A percentile compares a stretch with the other conserved stretches of the same genome.
These are phyloP conservation scores for Cucumis variabilis DNA, from an alignment of 331 rosid genomes.

Conservation along the genomic window DNA sequence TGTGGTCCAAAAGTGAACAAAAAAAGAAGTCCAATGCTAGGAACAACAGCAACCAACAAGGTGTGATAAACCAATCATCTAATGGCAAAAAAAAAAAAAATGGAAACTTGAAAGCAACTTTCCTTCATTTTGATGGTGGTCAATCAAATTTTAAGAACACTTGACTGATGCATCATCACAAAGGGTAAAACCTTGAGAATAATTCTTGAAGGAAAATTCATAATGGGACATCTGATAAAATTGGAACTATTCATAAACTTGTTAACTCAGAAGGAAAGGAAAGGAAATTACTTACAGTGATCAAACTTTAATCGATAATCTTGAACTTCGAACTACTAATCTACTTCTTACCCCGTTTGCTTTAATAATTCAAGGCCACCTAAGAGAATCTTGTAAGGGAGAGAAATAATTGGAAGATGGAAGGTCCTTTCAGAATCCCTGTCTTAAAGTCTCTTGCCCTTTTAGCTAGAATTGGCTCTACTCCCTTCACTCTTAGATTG, in stretches of 20 bases:
- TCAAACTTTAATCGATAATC: background rate
- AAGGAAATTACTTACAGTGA: background rate
- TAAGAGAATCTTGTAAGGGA: slow-evolving; percentile 58
- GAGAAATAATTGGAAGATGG: slow-evolving; percentile 65
- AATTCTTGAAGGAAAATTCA: background rate
- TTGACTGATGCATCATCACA: background rate
- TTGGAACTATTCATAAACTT: background rate
- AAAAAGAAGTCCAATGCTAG: background rate
- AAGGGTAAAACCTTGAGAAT: background rate
- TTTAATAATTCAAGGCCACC: slow-evolving; percentile 57
- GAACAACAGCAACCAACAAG: background rate
- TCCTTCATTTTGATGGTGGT: background rate
- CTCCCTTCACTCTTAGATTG: slow-evolving; percentile 41
- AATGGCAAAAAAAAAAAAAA: background rate
- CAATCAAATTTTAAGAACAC: background rate
- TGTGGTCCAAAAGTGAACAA: background rate
- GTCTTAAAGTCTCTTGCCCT: slow-evolving; percentile 62
- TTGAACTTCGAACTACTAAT: background rate
- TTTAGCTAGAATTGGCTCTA: slow-evolving; percentile 67
- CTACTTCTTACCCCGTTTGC: slow-evolving; percentile 43
- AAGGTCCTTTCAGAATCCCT: slow-evolving; percentile 77
- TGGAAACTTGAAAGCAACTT: background rate
- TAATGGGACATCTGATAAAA: no score
- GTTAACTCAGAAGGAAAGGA: background rate
- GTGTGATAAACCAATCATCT: background rate